phyloP scores from a whole-genome alignment of 2,329 filamentous ascomycete species.

The Thelonectria olida region DNA sequence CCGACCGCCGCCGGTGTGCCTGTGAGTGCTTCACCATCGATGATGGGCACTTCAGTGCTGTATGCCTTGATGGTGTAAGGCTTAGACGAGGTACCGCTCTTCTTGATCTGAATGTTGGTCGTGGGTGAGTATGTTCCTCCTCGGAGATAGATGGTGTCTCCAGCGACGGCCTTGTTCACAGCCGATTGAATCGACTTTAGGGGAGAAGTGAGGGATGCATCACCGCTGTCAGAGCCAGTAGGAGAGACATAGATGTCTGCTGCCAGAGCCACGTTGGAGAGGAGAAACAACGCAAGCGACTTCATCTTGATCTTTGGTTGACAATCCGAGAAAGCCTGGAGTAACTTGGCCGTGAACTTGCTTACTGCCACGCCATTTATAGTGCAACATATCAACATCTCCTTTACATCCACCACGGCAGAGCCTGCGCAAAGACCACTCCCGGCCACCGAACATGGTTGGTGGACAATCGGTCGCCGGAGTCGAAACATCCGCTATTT shows the following conservation, averaged over 20 bases:
- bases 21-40: slow-evolving; percentile 51
- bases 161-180: slow-evolving; percentile 54
- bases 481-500: neutral
- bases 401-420: neutral
- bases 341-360: neutral
- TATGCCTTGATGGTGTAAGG: slow-evolving; percentile 54
- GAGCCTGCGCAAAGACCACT: neutral
- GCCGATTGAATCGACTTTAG: slow-evolving; percentile 56
- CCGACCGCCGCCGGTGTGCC: slow-evolving; percentile 51
- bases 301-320: slow-evolving; percentile 8
- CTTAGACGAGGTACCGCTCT: slow-evolving; percentile 49
- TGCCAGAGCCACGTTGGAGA: slow-evolving; percentile 22
- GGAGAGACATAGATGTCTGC: slow-evolving; percentile 55
- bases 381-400: neutral
- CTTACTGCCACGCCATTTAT: neutral
- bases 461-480: slow-evolving; percentile 2
- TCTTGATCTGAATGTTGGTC: slow-evolving; percentile 57
- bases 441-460: neutral
- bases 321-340: neutral
- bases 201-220: slow-evolving; percentile 45
- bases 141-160: slow-evolving; percentile 55
- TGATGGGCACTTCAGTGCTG: slow-evolving; percentile 50
- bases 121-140: slow-evolving; percentile 54
- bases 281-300: slow-evolving; percentile 1
- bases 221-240: slow-evolving; percentile 49